These are phyloP conservation scores for Peribolospora baueri DNA, from an alignment of 768 basidiomycete genomes.

Conservation along the genomic window DNA sequence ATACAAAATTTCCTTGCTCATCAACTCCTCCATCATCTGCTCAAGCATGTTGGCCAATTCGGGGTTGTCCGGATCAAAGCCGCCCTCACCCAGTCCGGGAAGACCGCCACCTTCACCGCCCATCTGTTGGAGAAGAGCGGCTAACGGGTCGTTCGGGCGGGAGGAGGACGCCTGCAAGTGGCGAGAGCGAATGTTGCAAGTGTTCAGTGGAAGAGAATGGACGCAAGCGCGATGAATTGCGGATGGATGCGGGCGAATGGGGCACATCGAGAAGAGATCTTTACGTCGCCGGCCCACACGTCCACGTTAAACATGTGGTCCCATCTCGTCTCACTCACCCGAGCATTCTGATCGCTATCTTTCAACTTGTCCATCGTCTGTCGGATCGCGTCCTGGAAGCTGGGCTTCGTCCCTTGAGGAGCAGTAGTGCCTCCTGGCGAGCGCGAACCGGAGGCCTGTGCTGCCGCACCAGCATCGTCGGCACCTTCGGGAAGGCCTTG, in stretches of 20 bases:
- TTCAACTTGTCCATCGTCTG: constrained; percentile 51
- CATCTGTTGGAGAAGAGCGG: constrained; percentile 15
- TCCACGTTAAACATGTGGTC: no score
- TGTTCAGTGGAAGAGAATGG: neutral
- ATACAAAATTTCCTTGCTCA: constrained; percentile 62
- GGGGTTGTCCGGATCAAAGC: constrained; percentile 22
- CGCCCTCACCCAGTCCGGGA: constrained; percentile 16
- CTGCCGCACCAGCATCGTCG: no score
- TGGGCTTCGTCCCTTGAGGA: constrained; percentile 5
- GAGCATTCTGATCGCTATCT: constrained; percentile 19
- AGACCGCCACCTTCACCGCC: constrained; percentile 5
- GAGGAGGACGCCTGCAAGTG: constrained; percentile 24
- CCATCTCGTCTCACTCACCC: no score
- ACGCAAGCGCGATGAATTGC: no score
- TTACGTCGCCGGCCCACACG: no score
- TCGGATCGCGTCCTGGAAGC: constrained; percentile 45
- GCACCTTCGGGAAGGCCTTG: no score
- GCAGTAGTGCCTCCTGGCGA: neutral
- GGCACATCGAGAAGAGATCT: no score
- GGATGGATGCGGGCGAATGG: no score
- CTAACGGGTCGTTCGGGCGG: constrained; percentile 10
- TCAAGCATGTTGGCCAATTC: constrained; percentile 43
- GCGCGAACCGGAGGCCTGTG: neutral
- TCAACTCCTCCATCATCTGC: constrained; percentile 52
- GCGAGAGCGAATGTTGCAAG: constrained; percentile 30